phyloP scores from a whole-genome alignment of 805 yeast genomes.

The Monosporozyma aerobia region DNA sequence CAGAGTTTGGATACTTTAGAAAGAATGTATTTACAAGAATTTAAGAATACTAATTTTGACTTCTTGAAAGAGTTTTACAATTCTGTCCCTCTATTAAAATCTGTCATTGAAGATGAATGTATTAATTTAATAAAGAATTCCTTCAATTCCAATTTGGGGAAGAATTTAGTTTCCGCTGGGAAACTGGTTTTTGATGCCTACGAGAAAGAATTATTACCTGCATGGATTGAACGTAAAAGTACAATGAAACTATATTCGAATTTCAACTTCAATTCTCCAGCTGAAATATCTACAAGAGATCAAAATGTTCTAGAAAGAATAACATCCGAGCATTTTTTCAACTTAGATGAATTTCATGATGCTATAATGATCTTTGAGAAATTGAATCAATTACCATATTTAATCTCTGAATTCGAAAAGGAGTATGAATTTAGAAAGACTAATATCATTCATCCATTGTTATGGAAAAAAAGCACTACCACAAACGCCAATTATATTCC shows the following conservation, averaged over 20 bases:
- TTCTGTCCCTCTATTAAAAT: conserved; percentile 67
- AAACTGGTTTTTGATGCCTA: conserved; percentile 43
- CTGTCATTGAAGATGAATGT: conserved; percentile 66
- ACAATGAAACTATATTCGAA: conserved; percentile 34
- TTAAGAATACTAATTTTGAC: conserved; percentile 53
- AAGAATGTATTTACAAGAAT: conserved; percentile 57
- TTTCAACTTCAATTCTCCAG: conserved; percentile 72
- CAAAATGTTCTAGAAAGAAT: conserved; percentile 38
- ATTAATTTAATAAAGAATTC: conserved; percentile 57
- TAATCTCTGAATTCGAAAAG: conserved; percentile 54
- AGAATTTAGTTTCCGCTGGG: conserved; percentile 42
- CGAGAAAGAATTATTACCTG: conserved; percentile 41
- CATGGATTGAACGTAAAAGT: conserved; percentile 55
- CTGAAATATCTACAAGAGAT: conserved; percentile 68
- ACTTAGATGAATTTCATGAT: conserved; percentile 70
- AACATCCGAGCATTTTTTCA: conserved; percentile 33
- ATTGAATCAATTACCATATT: conserved; percentile 51
- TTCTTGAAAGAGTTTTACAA: conserved; percentile 61
- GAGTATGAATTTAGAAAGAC: conserved; percentile 67
- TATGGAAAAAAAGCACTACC: conserved; percentile 32
- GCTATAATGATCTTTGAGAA: conserved; percentile 74
- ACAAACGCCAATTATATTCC: conserved; percentile 13
- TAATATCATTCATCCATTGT: conserved; percentile 56
- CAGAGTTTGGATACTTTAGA: conserved; percentile 71
- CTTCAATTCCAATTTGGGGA: conserved; percentile 52